These are phyloP conservation scores for Ustilago shanxiensis DNA, from an alignment of 1,284 basidiomycete genomes.

Conservation along the genomic window DNA sequence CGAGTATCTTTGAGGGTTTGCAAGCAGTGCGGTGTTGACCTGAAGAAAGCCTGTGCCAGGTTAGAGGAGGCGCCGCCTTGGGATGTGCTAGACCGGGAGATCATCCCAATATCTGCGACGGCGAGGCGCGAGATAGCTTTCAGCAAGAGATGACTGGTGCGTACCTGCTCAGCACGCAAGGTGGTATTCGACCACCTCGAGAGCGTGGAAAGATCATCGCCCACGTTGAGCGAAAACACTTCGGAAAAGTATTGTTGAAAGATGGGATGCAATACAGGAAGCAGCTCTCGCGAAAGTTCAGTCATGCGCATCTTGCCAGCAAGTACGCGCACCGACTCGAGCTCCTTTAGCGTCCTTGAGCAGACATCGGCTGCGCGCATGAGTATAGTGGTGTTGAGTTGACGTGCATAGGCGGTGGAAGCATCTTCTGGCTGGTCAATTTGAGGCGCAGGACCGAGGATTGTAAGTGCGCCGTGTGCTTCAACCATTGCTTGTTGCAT, in stretches of 20 bases:
- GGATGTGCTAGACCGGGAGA: conserved; percentile 44
- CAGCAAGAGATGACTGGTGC: conserved; percentile 65
- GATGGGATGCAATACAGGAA: conserved; percentile 64
- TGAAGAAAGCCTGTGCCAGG: conserved; percentile 64
- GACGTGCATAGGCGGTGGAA: conserved; percentile 20
- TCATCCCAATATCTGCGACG: conserved; percentile 62
- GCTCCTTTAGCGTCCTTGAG: conserved; percentile 64
- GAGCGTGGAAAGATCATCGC: conserved; percentile 38
- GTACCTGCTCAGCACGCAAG: conserved; percentile 53
- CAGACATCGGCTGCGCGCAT: conserved; percentile 63
- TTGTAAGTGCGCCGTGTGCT: conserved; percentile 44
- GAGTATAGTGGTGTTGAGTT: conserved; percentile 51
- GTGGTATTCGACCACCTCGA: conserved; percentile 56
- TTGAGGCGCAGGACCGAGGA: conserved; percentile 38
- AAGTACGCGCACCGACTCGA: conserved; percentile 62
- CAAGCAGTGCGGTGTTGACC: conserved; percentile 59
- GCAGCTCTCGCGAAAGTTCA: conserved; percentile 61
- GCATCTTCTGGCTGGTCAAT: conserved; percentile 31
- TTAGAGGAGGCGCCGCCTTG: conserved; percentile 48
- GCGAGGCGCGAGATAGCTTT: conserved; percentile 61
- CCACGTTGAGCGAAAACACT: conserved; percentile 42
- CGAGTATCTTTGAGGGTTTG: conserved; percentile 52
- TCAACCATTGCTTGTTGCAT: conserved; percentile 60
- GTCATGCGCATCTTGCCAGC: conserved; percentile 69
- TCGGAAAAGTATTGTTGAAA: conserved; percentile 63